Percentiles rank a stretch among this genome's conserved stretches.
Evolutionary conservation across 75 land plant genomes (phyloP).

Genomic region (Chamaecyparis obtusa): DNA sequence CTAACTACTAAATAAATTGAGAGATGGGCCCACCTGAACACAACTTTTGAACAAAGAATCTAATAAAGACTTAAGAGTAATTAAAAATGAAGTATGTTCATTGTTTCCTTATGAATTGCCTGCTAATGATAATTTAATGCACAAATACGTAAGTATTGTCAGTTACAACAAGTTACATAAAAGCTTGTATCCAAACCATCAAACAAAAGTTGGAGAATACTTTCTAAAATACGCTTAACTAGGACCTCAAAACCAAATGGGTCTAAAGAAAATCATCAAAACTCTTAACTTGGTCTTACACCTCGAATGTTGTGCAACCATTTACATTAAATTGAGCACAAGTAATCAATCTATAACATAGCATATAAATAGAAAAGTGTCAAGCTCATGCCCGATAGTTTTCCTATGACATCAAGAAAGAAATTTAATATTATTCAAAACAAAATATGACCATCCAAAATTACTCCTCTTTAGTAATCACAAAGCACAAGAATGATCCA

Average conservation of each 20-base stretch:
- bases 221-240: not conserved
- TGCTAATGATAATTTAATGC: not conserved
- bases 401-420: not conserved
- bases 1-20: not conserved
- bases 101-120: not conserved
- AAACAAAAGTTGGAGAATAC: not conserved
- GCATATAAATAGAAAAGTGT: not conserved
- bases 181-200: not conserved
- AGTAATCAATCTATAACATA: not conserved
- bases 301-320: not conserved
- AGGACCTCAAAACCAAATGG: not conserved
- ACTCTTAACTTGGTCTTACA: not conserved
- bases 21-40: not conserved
- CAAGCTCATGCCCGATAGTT: not conserved
- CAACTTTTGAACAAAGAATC: not conserved
- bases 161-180: not conserved
- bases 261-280: not conserved
- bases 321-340: not conserved
- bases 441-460: not conserved
- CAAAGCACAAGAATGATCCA: not conserved
- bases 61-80: not conserved
- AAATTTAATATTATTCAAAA: not conserved
- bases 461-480: not conserved
- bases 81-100: not conserved
- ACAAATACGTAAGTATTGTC: not conserved